Conservation (phyloP, 2,329 filamentous ascomycete species). For the Plectosphaerella sp. region DNA sequence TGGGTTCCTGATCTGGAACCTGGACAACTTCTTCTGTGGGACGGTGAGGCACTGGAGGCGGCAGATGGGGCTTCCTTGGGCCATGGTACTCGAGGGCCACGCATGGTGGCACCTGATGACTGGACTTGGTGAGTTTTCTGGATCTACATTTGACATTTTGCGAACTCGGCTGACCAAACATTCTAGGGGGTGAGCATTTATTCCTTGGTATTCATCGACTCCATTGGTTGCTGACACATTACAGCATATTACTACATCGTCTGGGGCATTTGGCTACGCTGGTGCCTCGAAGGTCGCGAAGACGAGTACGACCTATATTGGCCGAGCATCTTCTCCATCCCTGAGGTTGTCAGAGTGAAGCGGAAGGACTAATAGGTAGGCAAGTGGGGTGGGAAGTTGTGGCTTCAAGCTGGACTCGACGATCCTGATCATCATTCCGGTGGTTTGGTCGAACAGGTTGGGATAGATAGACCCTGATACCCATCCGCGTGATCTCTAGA, state of each 20-base stretch:
- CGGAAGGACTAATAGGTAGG: conserved; percentile 15
- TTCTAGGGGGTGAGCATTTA: too few species aligned
- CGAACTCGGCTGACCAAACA: neutral
- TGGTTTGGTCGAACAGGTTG: neutral
- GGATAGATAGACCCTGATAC: neutral
- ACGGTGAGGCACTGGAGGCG: conserved; percentile 62
- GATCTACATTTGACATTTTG: neutral
- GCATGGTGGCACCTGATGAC: conserved; percentile 74
- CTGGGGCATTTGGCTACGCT: conserved; percentile 79
- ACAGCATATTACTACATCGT: conserved; percentile 75
- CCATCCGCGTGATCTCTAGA: neutral
- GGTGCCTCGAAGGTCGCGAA: conserved; percentile 69
- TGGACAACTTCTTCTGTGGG: conserved; percentile 74
- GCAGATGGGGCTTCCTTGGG: conserved; percentile 72
- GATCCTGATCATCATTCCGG: too few species aligned
- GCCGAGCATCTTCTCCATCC: conserved; percentile 55
- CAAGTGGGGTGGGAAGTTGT: neutral
- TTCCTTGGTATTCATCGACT: too few species aligned
- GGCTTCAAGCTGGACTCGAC: neutral
- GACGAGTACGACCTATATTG: conserved; percentile 68
- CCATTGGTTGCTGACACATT: conserved; percentile 1
- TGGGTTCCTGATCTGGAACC: conserved; percentile 72
- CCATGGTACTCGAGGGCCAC: conserved; percentile 59
- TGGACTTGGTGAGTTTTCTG: conserved; percentile 51
- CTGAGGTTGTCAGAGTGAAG: conserved; percentile 36